Conservation (phyloP, 1,139 yeast species). For the Nematodospora anomalae region DNA sequence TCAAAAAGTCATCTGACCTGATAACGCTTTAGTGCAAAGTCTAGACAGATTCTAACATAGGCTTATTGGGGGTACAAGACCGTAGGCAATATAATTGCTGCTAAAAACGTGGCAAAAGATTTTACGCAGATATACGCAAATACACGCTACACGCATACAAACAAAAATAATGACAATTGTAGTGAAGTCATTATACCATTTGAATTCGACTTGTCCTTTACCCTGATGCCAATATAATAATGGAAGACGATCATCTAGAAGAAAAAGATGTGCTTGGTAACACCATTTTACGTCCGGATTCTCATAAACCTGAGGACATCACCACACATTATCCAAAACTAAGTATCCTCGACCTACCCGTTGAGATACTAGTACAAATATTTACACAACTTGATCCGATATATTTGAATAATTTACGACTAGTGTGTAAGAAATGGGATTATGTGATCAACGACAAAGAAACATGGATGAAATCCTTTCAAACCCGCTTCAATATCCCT, state of each 20-base stretch:
- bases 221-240: neutral
- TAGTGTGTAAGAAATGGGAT: conserved; percentile 57
- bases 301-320: neutral
- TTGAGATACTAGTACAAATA: conserved; percentile 56
- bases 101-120: too few species aligned
- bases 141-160: too few species aligned
- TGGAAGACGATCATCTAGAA: conserved; percentile 8
- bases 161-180: too few species aligned
- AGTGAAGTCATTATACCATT: too few species aligned
- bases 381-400: conserved; percentile 58
- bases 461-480: conserved; percentile 62
- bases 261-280: conserved; percentile 22
- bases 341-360: conserved; percentile 47
- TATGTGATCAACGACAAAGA: conserved; percentile 53
- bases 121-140: too few species aligned
- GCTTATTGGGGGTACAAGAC: too few species aligned
- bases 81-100: too few species aligned
- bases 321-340: conserved; percentile 1
- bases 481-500: conserved; percentile 41
- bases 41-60: too few species aligned
- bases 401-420: conserved; percentile 48
- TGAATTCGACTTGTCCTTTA: too few species aligned
- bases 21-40: too few species aligned
- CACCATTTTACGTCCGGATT: conserved; percentile 11
- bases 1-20: too few species aligned